Percentiles rank a stretch among this genome's conserved stretches.
These are phyloP conservation scores for Tulasnella sp. DNA, from an alignment of 768 basidiomycete species.

Conservation along the genomic window DNA sequence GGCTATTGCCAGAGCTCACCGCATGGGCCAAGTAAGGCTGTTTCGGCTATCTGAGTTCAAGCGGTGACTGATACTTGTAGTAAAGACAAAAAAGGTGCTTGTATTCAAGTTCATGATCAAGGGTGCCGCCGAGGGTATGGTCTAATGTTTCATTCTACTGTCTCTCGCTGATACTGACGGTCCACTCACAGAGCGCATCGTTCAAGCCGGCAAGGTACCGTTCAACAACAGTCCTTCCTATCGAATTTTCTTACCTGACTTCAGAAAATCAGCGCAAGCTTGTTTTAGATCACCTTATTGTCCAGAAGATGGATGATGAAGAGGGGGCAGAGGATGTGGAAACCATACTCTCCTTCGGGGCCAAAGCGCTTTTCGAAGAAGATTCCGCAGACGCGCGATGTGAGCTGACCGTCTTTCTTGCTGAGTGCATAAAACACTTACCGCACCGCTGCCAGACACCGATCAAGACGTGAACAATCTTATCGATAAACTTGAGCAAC, in stretches of 20 bases:
- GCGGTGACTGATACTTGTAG: neutral
- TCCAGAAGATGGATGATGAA: slow-evolving; percentile 87
- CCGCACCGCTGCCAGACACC: slow-evolving; percentile 39
- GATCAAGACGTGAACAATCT: slow-evolving; percentile 76
- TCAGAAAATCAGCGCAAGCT: slow-evolving; percentile 69
- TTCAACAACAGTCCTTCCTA: too few species aligned
- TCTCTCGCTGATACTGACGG: neutral
- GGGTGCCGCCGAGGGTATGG: slow-evolving; percentile 74
- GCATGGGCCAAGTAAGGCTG: slow-evolving; percentile 52
- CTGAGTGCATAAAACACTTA: slow-evolving; percentile 23
- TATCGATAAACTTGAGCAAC: slow-evolving; percentile 73
- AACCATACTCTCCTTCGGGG: slow-evolving; percentile 82
- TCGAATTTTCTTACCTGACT: neutral
- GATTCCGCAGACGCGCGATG: slow-evolving; percentile 21
- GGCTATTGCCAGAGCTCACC: slow-evolving; percentile 90
- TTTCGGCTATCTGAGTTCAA: neutral
- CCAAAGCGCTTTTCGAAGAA: slow-evolving; percentile 66
- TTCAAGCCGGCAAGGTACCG: slow-evolving; percentile 12
- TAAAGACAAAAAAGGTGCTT: slow-evolving; percentile 77
- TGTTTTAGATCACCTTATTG: slow-evolving; percentile 87
- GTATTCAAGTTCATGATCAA: slow-evolving; percentile 97
- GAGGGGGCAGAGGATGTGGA: slow-evolving; percentile 74
- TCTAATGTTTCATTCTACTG: neutral
- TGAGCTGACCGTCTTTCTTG: neutral
- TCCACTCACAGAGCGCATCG: slow-evolving; percentile 56